Base-by-base conservation (phyloP, 1,284 basidiomycete species). In the Tylopilus orsonianus region DNA sequence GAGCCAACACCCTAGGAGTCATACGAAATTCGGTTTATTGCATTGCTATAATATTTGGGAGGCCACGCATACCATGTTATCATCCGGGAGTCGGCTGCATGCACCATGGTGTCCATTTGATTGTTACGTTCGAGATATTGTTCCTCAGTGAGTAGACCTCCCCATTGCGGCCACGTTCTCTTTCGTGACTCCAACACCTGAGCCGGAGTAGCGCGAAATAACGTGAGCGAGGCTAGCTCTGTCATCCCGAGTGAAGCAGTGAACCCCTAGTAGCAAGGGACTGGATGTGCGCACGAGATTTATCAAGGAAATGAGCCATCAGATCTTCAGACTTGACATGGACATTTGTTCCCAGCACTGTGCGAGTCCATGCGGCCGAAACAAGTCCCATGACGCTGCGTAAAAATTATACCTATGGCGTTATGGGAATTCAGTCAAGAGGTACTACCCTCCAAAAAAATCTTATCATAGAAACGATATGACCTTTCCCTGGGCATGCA, bases 1-100 rank as follows among this genome's bases (percentile, higher is more conserved):
- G 73, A 30, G 69, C 74, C 8, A 78, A 60, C 0, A 75, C 72
- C 75, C 75, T 78, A 49, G 30, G 20, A 43, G 19, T 27, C 29
- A 29, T 22, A 33, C 22, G 13, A 13, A 26, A 26, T 34, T 8
- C 20, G 34, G 19, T n/a, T 18, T 22, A 14, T 13, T 35, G 24
- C 8, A 34, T 34, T 12, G 26, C n/a, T 12, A 9, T 16, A 13
- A 41, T 27, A 20, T 42, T 33, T n/a, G 30, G 19, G 23, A 14
- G 23, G 19, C 10, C 42, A 10, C 10, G 26, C 26, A 26, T 40
- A 70, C 75, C 75, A 77, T n/a, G 68, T 70, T 5, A 60, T 63
- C 24, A 73, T 52, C 36, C 63, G 71, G 2, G 66, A 71, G 22
- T 68, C 54, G 5, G 42, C 32, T 4, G 72, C 67, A 49, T 74